Evolutionary conservation across 306 rosid species (phyloP).

Genomic region (Albizia julibrissin): DNA sequence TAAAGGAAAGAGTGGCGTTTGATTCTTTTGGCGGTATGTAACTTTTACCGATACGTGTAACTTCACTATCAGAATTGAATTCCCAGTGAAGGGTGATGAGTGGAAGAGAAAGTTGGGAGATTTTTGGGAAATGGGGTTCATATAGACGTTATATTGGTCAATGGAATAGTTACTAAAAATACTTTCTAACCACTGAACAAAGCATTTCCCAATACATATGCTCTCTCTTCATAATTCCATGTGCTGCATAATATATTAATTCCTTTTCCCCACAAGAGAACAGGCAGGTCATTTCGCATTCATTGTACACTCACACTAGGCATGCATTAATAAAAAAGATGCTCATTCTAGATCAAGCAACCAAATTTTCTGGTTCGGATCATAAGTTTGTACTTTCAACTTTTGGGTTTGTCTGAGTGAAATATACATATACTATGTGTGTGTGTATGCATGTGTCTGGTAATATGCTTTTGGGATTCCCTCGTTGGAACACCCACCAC

Average conservation of each 20-base stretch:
- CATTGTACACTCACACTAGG: slow-evolving; percentile 19
- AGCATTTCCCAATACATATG: slow-evolving; percentile 50
- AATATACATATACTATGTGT: not conserved
- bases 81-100: slow-evolving; percentile 46
- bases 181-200: slow-evolving; percentile 13
- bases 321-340: slow-evolving; percentile 30
- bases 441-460: not conserved
- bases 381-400: slow-evolving; percentile 26
- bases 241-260: slow-evolving; percentile 35
- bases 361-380: slow-evolving; percentile 35
- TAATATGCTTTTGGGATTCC: slow-evolving; percentile 28
- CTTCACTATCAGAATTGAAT: slow-evolving; percentile 53
- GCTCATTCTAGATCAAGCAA: slow-evolving; percentile 37
- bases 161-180: slow-evolving; percentile 32
- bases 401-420: slow-evolving; percentile 15
- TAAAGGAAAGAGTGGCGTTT: not conserved
- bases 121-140: slow-evolving; percentile 38
- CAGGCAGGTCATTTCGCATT: slow-evolving; percentile 42
- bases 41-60: slow-evolving; percentile 7
- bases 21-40: not conserved
- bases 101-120: slow-evolving; percentile 42
- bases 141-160: slow-evolving; percentile 22
- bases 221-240: slow-evolving; percentile 36
- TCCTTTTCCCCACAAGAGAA: slow-evolving; percentile 32
- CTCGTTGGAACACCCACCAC: slow-evolving; percentile 22